Percentiles rank a stretch among this genome's conserved stretches.
Evolutionary conservation across 1,284 basidiomycete species (phyloP).

Genomic region (Peniophora sp.): DNA sequence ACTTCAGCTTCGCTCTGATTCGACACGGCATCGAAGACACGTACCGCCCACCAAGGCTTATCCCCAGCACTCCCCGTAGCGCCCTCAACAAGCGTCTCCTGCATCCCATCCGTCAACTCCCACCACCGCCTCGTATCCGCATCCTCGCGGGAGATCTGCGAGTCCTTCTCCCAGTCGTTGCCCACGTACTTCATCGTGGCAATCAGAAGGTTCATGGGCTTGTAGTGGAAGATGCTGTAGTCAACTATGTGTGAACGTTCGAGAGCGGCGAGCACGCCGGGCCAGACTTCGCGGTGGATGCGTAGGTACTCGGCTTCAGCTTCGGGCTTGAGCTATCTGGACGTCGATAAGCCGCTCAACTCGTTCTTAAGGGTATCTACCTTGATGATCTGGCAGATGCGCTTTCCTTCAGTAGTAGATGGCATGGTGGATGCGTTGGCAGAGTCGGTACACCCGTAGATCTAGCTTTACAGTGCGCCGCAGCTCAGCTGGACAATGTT

Average conservation of each 20-base stretch:
- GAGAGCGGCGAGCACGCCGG: slow-evolving; percentile 60
- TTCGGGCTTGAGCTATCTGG: slow-evolving; percentile 51
- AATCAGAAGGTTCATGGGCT: slow-evolving; percentile 56
- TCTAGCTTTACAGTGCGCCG: too few relatives aligned
- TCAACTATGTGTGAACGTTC: slow-evolving; percentile 63
- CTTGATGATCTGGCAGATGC: slow-evolving; percentile 71
- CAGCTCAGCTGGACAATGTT: not conserved
- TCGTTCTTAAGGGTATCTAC: slow-evolving; percentile 24
- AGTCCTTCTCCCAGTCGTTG: slow-evolving; percentile 56
- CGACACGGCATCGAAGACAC: slow-evolving; percentile 13
- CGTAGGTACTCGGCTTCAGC: slow-evolving; percentile 59
- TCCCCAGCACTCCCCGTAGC: slow-evolving; percentile 60
- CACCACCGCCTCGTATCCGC: slow-evolving; percentile 70
- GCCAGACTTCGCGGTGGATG: slow-evolving; percentile 65
- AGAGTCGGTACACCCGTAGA: too few relatives aligned
- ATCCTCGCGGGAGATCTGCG: slow-evolving; percentile 57
- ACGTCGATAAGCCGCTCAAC: slow-evolving; percentile 5
- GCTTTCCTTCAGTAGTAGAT: slow-evolving; percentile 24
- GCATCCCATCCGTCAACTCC: slow-evolving; percentile 71
- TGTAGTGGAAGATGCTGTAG: slow-evolving; percentile 70
- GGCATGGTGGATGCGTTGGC: not conserved
- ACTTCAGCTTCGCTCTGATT: not conserved
- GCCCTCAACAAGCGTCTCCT: slow-evolving; percentile 63
- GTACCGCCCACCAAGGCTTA: slow-evolving; percentile 67
- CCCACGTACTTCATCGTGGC: slow-evolving; percentile 64